Evolutionary conservation across 1,139 yeast genomes (phyloP), one percentile per base, ranked within the genome.

Genomic region (Kodamaea anthophila): DNA sequence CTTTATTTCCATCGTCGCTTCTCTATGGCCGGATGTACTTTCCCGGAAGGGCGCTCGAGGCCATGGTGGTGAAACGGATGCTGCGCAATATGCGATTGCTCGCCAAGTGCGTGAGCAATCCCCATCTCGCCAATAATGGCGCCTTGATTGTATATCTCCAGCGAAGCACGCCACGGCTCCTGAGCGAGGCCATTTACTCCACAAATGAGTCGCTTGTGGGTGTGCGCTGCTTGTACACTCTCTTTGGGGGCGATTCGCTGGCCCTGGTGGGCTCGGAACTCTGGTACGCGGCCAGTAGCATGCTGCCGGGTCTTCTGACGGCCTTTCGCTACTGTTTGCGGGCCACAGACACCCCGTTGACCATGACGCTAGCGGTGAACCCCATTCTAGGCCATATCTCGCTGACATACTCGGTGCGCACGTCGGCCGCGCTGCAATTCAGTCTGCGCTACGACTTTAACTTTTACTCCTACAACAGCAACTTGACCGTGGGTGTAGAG

Each of bases 311-410:
- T 0, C 41, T 91, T 13, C 84, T 96, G 1, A 74, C 94, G 1
- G 93, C 94, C 1, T 55, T 86, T 34, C 61, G 96, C 31, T 91
- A 91, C 50, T 74, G 93, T 2, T 85, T 96, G 0, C 78, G 86
- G 37, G 82, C 96, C 0, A 78, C 94, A 0, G 75, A 82, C 30
- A 82, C 94, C 0, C 98, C 99, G 0, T 55, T 88, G 38, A 84
- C 95, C 0, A 74, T 91, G 73, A 84, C 97, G 0, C 49, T 91
- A 20, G 81, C 95, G 2, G 70, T 84, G 35, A 91, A 91, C 51
- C 99, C 99, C 2, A 64, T 91, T 9, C 66, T 91, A 52, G 99
- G 98, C 3, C 94, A 88, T 42, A 56, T 93, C 5, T 81, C 94
- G 1, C 80, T 95, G 2, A 82, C 95, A 0, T 91, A 91, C 51